Base-by-base conservation (phyloP, 108 stramenopile species). In the Pseudonitzschia multiseries region DNA sequence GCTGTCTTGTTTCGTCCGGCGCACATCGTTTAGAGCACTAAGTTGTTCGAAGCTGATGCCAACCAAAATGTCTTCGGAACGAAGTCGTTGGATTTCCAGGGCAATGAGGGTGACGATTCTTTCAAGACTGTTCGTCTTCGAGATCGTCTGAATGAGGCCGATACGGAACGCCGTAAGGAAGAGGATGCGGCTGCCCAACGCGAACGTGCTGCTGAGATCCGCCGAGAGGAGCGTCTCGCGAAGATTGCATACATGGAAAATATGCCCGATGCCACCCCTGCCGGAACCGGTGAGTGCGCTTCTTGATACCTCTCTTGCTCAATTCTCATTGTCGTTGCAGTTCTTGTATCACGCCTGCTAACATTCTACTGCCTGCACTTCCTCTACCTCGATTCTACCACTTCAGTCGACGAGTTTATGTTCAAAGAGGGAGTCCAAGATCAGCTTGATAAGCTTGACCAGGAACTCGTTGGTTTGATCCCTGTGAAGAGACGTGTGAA, bases 361-460 rank as follows among this genome's bases (percentile, higher is more conserved):
- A 36, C 36, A 20, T 20, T 29, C 31, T 40, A 13, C 21, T 21
- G 21, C 12, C 31, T 0, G 28, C 31, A 26, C 1, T 36, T 62
- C 32, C 14, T 9, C 33, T 61, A 10, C 15, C 60, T 12, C 22
- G 60, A 33, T 61, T 61, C 33, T 3, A 36, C 22, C 52, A 44
- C 1, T 73, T 8, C 68, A 90, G 94, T 97, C 28, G 96, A 96
- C 50, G 97, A 98, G 72, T 98, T 97, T 85, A 98, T 97, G 96
- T 98, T 93, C 87, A 96, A 98, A 87, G 96, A 96, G 85, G 97
- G 96, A 75, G 97, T 98, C 36, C 91, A 97, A 79, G 96, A 94
- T 70, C 93, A 96, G 75, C 91, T 98, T 27, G 92, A 93, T 79
- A 96, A 96, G 74, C 95, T 98, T 28, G 97, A 98, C 70, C 20